Conservation (phyloP, 352 stramenopile species). For the Pythium aristosporum region DNA sequence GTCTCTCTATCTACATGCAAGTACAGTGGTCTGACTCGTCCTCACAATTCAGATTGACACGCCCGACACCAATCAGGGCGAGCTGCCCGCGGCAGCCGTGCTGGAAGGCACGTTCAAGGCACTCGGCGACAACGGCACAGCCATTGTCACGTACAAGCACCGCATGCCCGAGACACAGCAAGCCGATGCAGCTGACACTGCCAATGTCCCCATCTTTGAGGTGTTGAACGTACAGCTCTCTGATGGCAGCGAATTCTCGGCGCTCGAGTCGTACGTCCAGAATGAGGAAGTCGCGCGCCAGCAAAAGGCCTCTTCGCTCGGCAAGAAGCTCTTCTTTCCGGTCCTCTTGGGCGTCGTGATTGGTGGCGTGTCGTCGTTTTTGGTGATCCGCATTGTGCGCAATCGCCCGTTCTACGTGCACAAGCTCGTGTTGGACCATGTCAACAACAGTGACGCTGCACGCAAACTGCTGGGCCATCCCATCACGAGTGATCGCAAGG, state of each 20-base stretch:
- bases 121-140: conserved; percentile 54
- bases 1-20: too few species aligned
- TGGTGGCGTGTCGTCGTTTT: conserved; percentile 65
- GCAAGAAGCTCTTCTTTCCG: conserved; percentile 71
- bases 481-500: conserved; percentile 70
- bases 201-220: conserved; percentile 54
- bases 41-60: conserved; percentile 6
- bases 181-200: conserved; percentile 28
- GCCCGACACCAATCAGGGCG: neutral
- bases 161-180: conserved; percentile 16
- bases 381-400: conserved; percentile 71
- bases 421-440: conserved; percentile 72
- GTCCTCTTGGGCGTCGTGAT: conserved; percentile 61
- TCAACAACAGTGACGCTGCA: conserved; percentile 70
- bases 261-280: conserved; percentile 54
- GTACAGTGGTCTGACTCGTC: too few species aligned
- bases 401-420: conserved; percentile 81
- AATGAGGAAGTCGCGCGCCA: conserved; percentile 52
- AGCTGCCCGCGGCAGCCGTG: conserved; percentile 4
- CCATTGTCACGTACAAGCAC: conserved; percentile 54
- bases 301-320: conserved; percentile 58
- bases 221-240: conserved; percentile 42
- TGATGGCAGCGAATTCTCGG: conserved; percentile 57
- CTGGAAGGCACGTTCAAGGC: conserved; percentile 49
- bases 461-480: conserved; percentile 59